Conservation (phyloP, 371 early-diverging fungal genomes). For the Actinomucor elegans region DNA sequence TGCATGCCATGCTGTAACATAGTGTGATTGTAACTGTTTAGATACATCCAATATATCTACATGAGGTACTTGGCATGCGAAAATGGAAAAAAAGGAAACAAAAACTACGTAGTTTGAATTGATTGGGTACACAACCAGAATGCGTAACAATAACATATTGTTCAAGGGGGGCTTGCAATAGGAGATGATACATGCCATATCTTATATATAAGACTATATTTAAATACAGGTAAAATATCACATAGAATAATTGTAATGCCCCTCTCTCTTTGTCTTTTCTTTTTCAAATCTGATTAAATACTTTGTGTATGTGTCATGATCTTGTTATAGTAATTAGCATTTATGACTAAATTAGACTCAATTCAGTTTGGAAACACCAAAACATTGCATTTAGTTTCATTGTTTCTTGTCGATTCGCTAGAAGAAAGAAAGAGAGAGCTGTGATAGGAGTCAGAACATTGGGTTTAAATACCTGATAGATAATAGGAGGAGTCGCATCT, state of each 20-base stretch:
- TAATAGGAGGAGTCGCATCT: background rate
- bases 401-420: background rate
- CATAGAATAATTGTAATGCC: background rate
- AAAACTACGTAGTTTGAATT: background rate
- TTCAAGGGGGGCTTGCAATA: no score
- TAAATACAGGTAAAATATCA: background rate
- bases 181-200: no score
- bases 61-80: slow-evolving; percentile 1
- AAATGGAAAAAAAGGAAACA: background rate
- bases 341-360: no score
- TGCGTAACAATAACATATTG: background rate
- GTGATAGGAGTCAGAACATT: background rate
- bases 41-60: no score
- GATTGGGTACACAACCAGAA: slow-evolving; percentile 4
- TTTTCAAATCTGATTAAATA: background rate
- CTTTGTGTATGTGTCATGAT: no score
- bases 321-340: no score
- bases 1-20: no score
- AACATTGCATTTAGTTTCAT: background rate
- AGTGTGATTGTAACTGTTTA: no score
- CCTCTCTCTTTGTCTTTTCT: background rate
- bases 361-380: background rate
- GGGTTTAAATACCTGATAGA: background rate
- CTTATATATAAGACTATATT: background rate
- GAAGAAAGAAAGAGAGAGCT: background rate